These are phyloP conservation scores for Claviceps monticola DNA, from an alignment of 2,329 filamentous ascomycete species.

Conservation along the genomic window DNA sequence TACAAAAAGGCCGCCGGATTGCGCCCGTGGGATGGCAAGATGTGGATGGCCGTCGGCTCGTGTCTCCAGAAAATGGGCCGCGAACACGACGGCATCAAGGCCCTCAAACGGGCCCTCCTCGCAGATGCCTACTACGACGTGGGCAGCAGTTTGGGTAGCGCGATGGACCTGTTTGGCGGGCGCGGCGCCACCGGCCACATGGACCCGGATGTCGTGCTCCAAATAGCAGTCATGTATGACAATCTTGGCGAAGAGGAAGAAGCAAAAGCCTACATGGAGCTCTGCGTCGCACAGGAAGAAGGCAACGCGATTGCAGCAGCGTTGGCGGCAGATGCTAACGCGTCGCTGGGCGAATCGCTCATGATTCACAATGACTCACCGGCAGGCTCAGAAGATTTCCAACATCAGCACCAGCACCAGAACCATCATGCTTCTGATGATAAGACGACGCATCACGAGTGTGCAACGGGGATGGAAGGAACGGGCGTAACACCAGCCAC, in stretches of 20 bases:
- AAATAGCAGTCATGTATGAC: slow-evolving; percentile 85
- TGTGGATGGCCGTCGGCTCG: slow-evolving; percentile 94
- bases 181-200: slow-evolving; percentile 45
- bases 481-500: slow-evolving; percentile 86
- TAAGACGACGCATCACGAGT: slow-evolving; percentile 8
- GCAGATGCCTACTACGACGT: slow-evolving; percentile 76
- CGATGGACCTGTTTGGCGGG: slow-evolving; percentile 31
- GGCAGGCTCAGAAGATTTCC: slow-evolving; percentile 21
- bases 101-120: slow-evolving; percentile 80
- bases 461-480: slow-evolving; percentile 27
- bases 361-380: slow-evolving; percentile 43
- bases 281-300: slow-evolving; percentile 85
- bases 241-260: slow-evolving; percentile 63
- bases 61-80: slow-evolving; percentile 85
- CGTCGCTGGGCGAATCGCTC: slow-evolving; percentile 31
- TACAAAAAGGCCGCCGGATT: slow-evolving; percentile 90
- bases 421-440: slow-evolving; percentile 12
- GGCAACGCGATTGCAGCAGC: slow-evolving; percentile 36
- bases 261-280: slow-evolving; percentile 87
- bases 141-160: slow-evolving; percentile 39
- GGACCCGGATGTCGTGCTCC: slow-evolving; percentile 80
- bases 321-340: slow-evolving; percentile 25
- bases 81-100: slow-evolving; percentile 81
- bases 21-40: slow-evolving; percentile 92
- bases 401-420: slow-evolving; percentile 12